phyloP scores from a whole-genome alignment of 2,329 filamentous ascomycete species.

The Pestalotiopsis sp. region DNA sequence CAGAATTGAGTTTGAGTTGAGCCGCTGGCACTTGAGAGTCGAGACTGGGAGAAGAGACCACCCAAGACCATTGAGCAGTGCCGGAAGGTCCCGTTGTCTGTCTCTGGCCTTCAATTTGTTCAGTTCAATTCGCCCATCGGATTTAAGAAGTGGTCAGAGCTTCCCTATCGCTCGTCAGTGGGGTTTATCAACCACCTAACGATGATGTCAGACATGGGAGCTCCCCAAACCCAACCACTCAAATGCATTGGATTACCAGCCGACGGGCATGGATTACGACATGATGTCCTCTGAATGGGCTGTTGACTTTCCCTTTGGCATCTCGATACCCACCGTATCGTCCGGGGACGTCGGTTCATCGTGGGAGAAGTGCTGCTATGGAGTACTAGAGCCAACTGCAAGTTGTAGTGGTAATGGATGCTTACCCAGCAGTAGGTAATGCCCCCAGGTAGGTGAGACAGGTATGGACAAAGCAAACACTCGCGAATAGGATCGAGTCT shows the following conservation, averaged over 20 bases:
- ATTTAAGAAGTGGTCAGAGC: conserved; percentile 6
- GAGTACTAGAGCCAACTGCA: not conserved
- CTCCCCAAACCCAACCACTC: conserved; percentile 1
- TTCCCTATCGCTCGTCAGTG: not conserved
- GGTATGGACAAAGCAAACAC: not conserved
- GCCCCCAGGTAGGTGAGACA: not conserved
- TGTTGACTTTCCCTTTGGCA: not conserved
- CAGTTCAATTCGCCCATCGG: not conserved
- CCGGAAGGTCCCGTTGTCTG: not conserved
- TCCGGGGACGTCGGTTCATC: not conserved
- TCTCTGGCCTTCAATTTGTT: not conserved
- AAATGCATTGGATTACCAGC: conserved; percentile 9
- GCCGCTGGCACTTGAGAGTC: not conserved
- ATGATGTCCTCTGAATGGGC: conserved; percentile 4
- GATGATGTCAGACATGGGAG: conserved; percentile 7
- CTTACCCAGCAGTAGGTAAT: not conserved
- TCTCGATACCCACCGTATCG: not conserved
- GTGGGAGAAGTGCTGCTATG: not conserved
- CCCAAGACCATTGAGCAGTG: not conserved
- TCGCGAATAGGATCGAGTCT: not conserved
- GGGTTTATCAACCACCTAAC: not conserved
- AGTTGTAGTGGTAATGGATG: not conserved
- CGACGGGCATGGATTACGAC: conserved; percentile 11
- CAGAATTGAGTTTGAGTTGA: not conserved
- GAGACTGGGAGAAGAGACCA: no score